Base-by-base conservation (phyloP, 257 asterid species). In the Leptodermis oblonga region DNA sequence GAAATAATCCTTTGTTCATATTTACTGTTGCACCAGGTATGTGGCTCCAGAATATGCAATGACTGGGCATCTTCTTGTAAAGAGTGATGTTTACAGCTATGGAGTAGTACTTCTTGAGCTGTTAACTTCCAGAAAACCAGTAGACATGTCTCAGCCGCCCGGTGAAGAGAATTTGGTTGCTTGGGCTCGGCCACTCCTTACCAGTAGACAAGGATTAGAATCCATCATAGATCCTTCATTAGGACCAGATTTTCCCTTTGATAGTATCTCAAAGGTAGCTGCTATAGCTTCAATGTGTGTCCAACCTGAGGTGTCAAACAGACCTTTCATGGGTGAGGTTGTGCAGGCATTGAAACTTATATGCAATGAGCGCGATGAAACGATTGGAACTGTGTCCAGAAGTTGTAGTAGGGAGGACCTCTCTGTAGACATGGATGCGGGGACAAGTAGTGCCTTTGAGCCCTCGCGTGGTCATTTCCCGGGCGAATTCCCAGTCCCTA, bases 21-120 rank as follows among this genome's bases (percentile, higher is more conserved):
- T 69, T 64, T 34, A 30, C 55, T 53, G 43, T 12, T 39, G 31
- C 59, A 53, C 70, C 81, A 91, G 96, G 86, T 92, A 90, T 30
- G 97, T 93, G 66, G 96, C 96, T 75, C 98, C 98, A 17, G 98
- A 92, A 81, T 92, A 89, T 48, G 96, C 98, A 69, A 89, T 92
- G 98, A 92, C 98, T 0, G 96, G 98, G 31, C 98, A 92, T 82
- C 96, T 92, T 54, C 92, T 92, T 4, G 96, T 92, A 42, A 89
- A 92, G 75, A 92, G 97, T 31, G 95, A 92, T 37, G 96, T 89
- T 20, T 94, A 91, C 87, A 94, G 99, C 86, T 94, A 91, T 14
- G 99, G 99, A 0, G 99, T 94, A n/a, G 99, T 94, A 80, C 97
- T 91, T 37, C 97, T 94, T 1, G 99, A 94, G 79, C 97, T 94